Conservation (phyloP, 169 alveolate species). For the Theileria parva region DNA sequence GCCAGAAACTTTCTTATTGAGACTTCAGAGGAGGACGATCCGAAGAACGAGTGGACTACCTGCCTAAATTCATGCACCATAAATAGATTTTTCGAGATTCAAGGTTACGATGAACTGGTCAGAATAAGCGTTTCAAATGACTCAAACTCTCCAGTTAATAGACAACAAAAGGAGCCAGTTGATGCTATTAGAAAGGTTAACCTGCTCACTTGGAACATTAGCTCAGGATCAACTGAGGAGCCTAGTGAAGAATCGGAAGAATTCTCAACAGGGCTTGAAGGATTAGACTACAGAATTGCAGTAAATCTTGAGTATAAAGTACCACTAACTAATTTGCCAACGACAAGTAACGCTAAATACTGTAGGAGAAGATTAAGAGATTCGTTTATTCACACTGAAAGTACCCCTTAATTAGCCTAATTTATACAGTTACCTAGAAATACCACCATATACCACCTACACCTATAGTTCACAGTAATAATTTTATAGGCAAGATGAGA, state of each 20-base stretch:
- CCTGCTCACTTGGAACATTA: constrained; percentile 58
- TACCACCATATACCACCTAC: too few species aligned
- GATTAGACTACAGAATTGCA: constrained; percentile 64
- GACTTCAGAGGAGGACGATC: constrained; percentile 23
- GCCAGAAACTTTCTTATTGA: constrained; percentile 28
- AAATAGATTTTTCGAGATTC: constrained; percentile 55
- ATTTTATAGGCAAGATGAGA: constrained; percentile 23
- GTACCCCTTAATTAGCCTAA: too few species aligned
- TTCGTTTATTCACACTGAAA: constrained; percentile 8
- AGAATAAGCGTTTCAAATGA: constrained; percentile 41
- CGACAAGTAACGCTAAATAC: constrained; percentile 34
- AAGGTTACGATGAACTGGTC: constrained; percentile 58
- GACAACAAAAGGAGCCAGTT: constrained; percentile 15
- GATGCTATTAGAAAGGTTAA: constrained; percentile 59
- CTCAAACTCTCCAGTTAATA: constrained; percentile 5
- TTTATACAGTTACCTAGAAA: too few species aligned
- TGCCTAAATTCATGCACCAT: constrained; percentile 25
- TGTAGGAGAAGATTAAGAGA: constrained; percentile 46
- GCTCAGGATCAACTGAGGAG: constrained; percentile 29
- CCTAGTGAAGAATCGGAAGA: constrained; percentile 26
- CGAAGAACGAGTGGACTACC: constrained; percentile 22
- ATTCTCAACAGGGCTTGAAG: constrained; percentile 4
- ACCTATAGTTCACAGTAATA: not conserved
- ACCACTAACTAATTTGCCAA: constrained; percentile 46
- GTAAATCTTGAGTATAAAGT: constrained; percentile 64